Evolutionary conservation across 352 stramenopile species (phyloP), one percentile per base, ranked within the genome.

Genomic region (Phytopythium kandeliae): DNA sequence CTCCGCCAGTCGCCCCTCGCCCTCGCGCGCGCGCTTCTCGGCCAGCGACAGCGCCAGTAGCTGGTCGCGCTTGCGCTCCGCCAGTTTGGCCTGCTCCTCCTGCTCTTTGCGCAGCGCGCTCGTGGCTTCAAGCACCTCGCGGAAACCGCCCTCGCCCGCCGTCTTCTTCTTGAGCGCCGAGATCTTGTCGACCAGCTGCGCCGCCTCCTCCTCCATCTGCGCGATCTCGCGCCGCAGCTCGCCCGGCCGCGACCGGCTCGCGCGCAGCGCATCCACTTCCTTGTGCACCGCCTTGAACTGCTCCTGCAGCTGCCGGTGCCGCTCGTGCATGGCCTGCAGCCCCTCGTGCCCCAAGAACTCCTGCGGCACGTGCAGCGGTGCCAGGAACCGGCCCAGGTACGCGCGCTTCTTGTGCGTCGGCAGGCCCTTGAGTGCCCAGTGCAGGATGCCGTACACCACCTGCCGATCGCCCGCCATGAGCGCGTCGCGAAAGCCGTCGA

Each of bases 201-300:
- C 69, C 34, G 79, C 82, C 53, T 98, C 92, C 21, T 97, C 85
- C 50, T 97, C 88, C 16, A 98, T 69, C 69, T 97, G 90, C 10
- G 76, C 57, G 49, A 97, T 97, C 58, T 98, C 91, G 24, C 86
- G 80, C 9, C 85, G 78, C 4, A 98, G 69, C 55, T 98, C 89
- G 0, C 71, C 76, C 2, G 83, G 83, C 37, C 79, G 69, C 54
- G 89, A 78, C 68, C 94, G 92, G 54, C 72, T 83, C 31, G 48
- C 70, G 16, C 85, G 78, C 45, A 95, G 58, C 53, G 86, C 57
- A 44, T 97, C 93, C 19, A 97, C 79, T 44, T 93, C 67, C 59
- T 97, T 96, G 65, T 98, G 95, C 33, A 90, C 67, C 1, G 57
- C 58, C 65, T 96, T 96, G 65, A 98, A 97, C 60, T 98, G 88